Base-by-base conservation (phyloP, 768 basidiomycete genomes). In the Leucosporidium scottii region DNA sequence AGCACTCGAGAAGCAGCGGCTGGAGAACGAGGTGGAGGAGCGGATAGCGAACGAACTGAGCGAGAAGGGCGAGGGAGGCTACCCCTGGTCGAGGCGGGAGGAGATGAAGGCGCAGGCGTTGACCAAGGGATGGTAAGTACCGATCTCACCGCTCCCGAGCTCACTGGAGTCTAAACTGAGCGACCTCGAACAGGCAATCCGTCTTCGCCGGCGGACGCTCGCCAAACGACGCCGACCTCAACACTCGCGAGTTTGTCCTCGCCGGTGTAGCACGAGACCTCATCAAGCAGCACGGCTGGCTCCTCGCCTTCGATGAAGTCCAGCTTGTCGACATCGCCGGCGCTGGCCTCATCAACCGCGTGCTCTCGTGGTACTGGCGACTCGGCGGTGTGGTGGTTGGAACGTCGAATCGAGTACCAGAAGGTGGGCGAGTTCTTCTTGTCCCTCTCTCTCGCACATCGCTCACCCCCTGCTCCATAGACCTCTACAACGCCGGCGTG, bases 341-440 rank as follows among this genome's bases (percentile, higher is more conserved):
- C 39, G 84, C 85, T 1, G 80, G 80, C 10, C 77, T 83, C 1
- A 77, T 83, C 7, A 80, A 81, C 10, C 81, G 82, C 66, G 83
- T 86, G 8, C 75, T 85, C 21, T 82, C 83, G 18, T 86, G 83
- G 84, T 86, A 83, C 73, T 85, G 84, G 85, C 79, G 84, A 8
- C 80, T 87, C 75, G 85, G 84, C 23, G 84, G 85, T 3, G 82
- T 86, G 10, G 79, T 86, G 13, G 73, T 80, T 15, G 78, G 77
- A 8, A 80, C 78, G 30, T 79, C 77, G 44, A 75, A 73, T 50
- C 66, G 70, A 1, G 67, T 73, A 1, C 70, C 74, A 12, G 69
- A 74, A 56, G 57, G 78, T 76, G 36, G 59, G 75, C 66, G 25
- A 48, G n/a, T 39, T 50, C 49, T 78, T 82, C 31, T 39, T 28